phyloP scores from a whole-genome alignment of 495 filamentous ascomycete genomes.

The Acidomyces sp. region DNA sequence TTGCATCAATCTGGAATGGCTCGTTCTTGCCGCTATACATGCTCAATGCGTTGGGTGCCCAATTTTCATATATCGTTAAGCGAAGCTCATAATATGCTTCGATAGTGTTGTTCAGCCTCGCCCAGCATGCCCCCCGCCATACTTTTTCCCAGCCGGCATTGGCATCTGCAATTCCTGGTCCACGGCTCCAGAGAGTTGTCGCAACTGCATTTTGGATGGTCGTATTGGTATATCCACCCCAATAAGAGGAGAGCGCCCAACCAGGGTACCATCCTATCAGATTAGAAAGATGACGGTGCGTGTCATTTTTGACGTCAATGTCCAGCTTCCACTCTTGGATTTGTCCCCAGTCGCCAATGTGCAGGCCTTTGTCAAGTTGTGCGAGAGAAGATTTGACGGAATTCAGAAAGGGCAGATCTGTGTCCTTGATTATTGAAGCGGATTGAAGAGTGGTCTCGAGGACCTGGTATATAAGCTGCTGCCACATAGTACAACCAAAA shows the following conservation, averaged over 20 bases:
- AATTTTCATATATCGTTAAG: slow-evolving; percentile 27
- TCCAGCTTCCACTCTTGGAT: slow-evolving; percentile 37
- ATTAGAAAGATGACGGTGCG: slow-evolving; percentile 42
- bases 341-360: slow-evolving; percentile 25
- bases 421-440: slow-evolving; percentile 14
- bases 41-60: slow-evolving; percentile 36
- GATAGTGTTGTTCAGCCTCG: slow-evolving; percentile 34
- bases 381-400: slow-evolving; percentile 23
- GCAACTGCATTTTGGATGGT: slow-evolving; percentile 32
- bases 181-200: slow-evolving; percentile 32
- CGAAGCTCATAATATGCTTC: slow-evolving; percentile 35
- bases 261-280: slow-evolving; percentile 42
- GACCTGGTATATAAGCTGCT: slow-evolving; percentile 37
- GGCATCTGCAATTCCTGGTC: slow-evolving; percentile 31
- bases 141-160: slow-evolving; percentile 45
- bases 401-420: slow-evolving; percentile 22
- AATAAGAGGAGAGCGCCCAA: slow-evolving; percentile 30
- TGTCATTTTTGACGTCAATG: slow-evolving; percentile 24
- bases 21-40: slow-evolving; percentile 32
- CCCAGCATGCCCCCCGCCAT: slow-evolving; percentile 43
- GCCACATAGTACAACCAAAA: slow-evolving; percentile 39
- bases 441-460: slow-evolving; percentile 30
- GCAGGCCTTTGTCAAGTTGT: slow-evolving; percentile 34
- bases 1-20: slow-evolving; percentile 45
- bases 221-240: slow-evolving; percentile 20